phyloP scores from a whole-genome alignment of 2,329 filamentous ascomycete genomes.

The Nemania sp. region DNA sequence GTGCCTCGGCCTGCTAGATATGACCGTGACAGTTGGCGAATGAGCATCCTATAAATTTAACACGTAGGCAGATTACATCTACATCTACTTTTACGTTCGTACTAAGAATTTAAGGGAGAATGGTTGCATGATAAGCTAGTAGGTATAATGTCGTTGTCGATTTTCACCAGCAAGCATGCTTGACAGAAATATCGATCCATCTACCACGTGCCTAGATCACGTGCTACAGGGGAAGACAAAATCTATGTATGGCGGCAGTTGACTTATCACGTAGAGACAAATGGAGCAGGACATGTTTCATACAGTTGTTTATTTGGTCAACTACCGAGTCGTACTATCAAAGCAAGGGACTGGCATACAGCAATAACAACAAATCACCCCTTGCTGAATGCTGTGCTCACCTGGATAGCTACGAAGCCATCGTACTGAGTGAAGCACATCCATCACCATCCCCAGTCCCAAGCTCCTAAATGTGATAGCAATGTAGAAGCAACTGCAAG shows the following conservation, averaged over 20 bases:
- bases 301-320: constrained; percentile 18
- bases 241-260: not conserved
- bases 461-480: constrained; percentile 7
- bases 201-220: constrained; percentile 8
- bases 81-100: not conserved
- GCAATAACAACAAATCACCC: not conserved
- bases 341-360: constrained; percentile 7
- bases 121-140: too few species aligned
- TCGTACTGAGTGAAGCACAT: not conserved
- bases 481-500: constrained; percentile 6
- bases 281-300: not conserved
- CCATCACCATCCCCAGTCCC: not conserved
- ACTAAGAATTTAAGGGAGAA: not conserved
- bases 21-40: not conserved
- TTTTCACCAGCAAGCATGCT: too few species aligned
- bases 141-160: too few species aligned
- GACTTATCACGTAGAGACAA: not conserved
- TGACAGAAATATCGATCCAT: too few species aligned
- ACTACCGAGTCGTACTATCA: constrained; percentile 2
- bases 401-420: not conserved
- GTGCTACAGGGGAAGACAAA: not conserved
- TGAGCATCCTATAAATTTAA: too few species aligned
- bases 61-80: not conserved
- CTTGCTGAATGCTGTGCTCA: not conserved
- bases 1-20: not conserved